Evolutionary conservation across 352 stramenopile species (phyloP).

Genomic region (Hyaloperonospora arabidopsidis): DNA sequence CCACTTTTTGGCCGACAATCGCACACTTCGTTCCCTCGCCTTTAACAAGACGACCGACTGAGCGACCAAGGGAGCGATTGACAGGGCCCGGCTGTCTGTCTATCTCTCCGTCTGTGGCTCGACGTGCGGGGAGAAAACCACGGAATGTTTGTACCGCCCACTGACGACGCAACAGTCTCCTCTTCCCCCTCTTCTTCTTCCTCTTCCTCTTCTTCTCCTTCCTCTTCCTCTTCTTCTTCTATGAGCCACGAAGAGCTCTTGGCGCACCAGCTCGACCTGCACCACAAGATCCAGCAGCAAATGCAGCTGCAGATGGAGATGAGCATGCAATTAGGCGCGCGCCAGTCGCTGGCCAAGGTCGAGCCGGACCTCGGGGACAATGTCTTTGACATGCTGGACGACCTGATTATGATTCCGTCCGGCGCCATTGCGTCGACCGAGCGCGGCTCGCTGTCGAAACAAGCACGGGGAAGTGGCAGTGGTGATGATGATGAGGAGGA

Average conservation of each 20-base stretch:
- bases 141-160: constrained; percentile 5
- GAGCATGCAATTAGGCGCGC: constrained; percentile 56
- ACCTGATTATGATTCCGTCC: constrained; percentile 78
- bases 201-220: neutral
- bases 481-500: constrained; percentile 19
- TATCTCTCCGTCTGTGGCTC: constrained; percentile 1
- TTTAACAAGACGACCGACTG: too few relatives aligned
- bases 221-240: constrained; percentile 18
- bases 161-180: constrained; percentile 11
- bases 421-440: constrained; percentile 37
- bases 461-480: constrained; percentile 34
- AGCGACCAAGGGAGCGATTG: too few relatives aligned
- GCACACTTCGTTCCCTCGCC: too few relatives aligned
- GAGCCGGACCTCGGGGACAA: constrained; percentile 78
- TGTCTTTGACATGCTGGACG: constrained; percentile 84
- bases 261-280: constrained; percentile 70
- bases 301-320: constrained; percentile 85
- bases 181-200: neutral
- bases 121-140: constrained; percentile 3
- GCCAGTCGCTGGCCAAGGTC: constrained; percentile 51
- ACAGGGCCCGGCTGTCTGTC: neutral
- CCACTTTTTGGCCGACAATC: too few relatives aligned
- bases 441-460: constrained; percentile 57
- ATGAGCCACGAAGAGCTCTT: constrained; percentile 79
- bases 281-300: constrained; percentile 82